These are phyloP conservation scores for Pseudoturritis turrita DNA, from an alignment of 345 rosid species.

Conservation along the genomic window DNA sequence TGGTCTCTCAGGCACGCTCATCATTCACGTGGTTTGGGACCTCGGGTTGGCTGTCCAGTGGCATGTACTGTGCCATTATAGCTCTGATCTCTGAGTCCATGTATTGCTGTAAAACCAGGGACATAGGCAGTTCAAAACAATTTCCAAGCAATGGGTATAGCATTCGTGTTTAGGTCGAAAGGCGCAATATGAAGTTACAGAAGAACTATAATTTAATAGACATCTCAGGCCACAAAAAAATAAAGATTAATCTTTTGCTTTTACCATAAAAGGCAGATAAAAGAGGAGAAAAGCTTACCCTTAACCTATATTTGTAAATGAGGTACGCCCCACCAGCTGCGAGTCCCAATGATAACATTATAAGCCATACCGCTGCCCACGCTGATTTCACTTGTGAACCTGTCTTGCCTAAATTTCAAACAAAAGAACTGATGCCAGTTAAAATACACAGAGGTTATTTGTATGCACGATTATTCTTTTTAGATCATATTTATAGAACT, in stretches of 20 bases:
- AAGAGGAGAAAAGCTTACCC: constrained; percentile 50
- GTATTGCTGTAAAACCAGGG: constrained; percentile 55
- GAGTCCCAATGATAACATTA: constrained; percentile 69
- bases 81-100: constrained; percentile 99
- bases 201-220: not conserved
- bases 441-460: not conserved
- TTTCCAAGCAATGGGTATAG: not conserved
- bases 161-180: not conserved
- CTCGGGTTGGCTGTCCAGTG: constrained; percentile 81
- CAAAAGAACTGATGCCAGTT: not conserved
- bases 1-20: constrained; percentile 43
- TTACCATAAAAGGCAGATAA: not conserved
- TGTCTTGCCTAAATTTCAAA: constrained; percentile 55
- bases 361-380: constrained; percentile 93
- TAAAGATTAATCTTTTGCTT: not conserved
- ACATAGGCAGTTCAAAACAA: not conserved
- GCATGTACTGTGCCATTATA: constrained; percentile 99
- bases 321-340: constrained; percentile 86
- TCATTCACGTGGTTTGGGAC: constrained; percentile 58
- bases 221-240: not conserved
- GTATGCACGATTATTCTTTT: not conserved
- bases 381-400: constrained; percentile 71
- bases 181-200: not conserved
- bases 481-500: not conserved
- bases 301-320: constrained; percentile 76